phyloP scores from a whole-genome alignment of 73 alveolate species.

The Effrenium voratum region DNA sequence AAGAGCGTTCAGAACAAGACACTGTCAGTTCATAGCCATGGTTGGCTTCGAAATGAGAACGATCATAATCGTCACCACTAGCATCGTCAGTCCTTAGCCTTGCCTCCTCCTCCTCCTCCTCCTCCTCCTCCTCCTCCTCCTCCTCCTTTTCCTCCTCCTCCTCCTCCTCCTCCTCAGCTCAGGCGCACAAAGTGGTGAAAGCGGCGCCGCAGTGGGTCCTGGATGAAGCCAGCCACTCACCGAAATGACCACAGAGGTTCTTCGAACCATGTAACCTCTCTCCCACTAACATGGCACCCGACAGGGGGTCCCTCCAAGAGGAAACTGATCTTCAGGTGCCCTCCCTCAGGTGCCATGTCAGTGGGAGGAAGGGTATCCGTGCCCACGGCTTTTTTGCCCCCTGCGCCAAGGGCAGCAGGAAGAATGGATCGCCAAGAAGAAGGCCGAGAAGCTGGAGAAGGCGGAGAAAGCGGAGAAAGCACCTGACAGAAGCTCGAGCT shows the following conservation, averaged over 20 bases:
- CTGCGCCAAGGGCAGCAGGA: constrained; percentile 66
- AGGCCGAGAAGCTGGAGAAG: constrained; percentile 60
- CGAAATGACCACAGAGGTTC: too few species aligned
- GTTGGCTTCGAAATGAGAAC: too few species aligned
- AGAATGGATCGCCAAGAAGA: constrained; percentile 59
- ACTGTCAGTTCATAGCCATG: too few species aligned
- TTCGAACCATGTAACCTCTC: too few species aligned
- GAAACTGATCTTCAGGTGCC: background rate
- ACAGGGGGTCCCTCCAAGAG: background rate
- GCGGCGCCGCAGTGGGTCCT: constrained; percentile 92
- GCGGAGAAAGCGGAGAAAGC: background rate
- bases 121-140: too few species aligned
- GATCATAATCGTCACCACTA: too few species aligned
- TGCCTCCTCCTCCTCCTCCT: too few species aligned
- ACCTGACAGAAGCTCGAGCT: background rate
- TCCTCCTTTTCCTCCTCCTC: too few species aligned
- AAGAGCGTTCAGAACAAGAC: too few species aligned
- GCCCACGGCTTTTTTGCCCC: background rate
- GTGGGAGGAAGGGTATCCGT: background rate
- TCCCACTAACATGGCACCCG: too few species aligned
- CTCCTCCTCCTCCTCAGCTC: too few species aligned
- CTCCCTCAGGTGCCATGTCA: background rate
- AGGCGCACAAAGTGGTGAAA: constrained; percentile 76
- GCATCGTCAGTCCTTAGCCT: too few species aligned
- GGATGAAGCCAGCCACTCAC: constrained; percentile 64